Percentiles rank a stretch among this genome's conserved stretches.
Conservation (phyloP, 345 rosid genomes). For the Physaria fendleri region DNA sequence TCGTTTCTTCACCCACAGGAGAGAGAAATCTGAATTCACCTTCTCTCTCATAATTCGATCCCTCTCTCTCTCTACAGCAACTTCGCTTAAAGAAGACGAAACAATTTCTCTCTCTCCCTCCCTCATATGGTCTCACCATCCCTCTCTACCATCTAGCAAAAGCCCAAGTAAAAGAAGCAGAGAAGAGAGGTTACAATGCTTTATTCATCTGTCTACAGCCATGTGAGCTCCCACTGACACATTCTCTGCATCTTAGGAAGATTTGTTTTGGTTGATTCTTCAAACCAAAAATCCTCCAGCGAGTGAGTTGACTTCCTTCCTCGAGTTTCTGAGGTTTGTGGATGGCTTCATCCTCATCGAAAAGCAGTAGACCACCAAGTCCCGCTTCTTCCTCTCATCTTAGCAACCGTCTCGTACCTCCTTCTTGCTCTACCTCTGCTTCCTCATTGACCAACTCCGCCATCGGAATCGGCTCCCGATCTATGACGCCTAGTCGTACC, state of each 20-base stretch:
- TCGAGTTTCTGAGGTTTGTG: slow-evolving; percentile 32
- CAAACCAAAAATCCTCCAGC: slow-evolving; percentile 17
- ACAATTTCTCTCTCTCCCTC: slow-evolving; percentile 30
- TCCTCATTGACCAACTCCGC: slow-evolving; percentile 41
- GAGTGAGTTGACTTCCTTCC: slow-evolving; percentile 39
- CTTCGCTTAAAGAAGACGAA: slow-evolving; percentile 69
- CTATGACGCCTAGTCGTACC: slow-evolving; percentile 70
- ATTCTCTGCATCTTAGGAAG: slow-evolving; percentile 33
- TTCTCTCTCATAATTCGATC: neutral
- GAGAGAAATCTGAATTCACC: neutral
- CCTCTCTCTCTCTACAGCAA: slow-evolving; percentile 39
- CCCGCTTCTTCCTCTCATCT: slow-evolving; percentile 57
- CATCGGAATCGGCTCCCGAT: slow-evolving; percentile 52
- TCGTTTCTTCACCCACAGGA: slow-evolving; percentile 24
- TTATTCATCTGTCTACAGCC: slow-evolving; percentile 52
- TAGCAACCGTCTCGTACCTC: slow-evolving; percentile 54
- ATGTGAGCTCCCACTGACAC: slow-evolving; percentile 82
- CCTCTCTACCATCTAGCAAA: slow-evolving; percentile 8
- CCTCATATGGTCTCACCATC: slow-evolving; percentile 23
- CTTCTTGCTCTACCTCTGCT: slow-evolving; percentile 67
- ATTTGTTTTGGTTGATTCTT: neutral
- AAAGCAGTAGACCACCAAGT: slow-evolving; percentile 71
- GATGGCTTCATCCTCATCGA: slow-evolving; percentile 68
- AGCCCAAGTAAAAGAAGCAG: neutral
- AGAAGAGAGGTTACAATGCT: slow-evolving; percentile 2